Evolutionary conservation across 192 early-diverging fungal species (phyloP), one percentile per base, ranked within the genome.

Genomic region (Pilaira anomala): DNA sequence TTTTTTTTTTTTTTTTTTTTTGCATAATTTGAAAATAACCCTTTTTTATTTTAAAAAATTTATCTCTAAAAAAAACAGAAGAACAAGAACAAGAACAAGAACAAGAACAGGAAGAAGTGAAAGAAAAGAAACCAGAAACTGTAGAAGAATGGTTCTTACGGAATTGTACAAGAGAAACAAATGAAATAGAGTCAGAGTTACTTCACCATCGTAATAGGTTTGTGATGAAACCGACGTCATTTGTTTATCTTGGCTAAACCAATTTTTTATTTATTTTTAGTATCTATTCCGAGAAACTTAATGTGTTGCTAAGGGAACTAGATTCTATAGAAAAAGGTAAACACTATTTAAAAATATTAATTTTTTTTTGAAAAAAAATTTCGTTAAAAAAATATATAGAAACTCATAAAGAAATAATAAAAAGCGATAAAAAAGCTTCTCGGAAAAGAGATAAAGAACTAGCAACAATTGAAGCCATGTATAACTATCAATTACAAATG

Each of bases 171-270:
- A 39, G 33, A 42, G 39, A 58, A 25, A 22, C 24, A 13, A 39
- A 58, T 24, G 22, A 58, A 21, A 58, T 58, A 21, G 56, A 58
- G 22, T 24, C n/a, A 25, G 56, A 58, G 9, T 4, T 58, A 5
- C 11, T 42, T 14, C 36, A 41, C 13, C 40, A 42, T 39, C 29
- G 22, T 41, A 42, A 42, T 6, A 58, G 56, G 56, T 5, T 36
- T 30, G 18, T 3, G n/a, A 36, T 21, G 7, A 19, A 11, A 36
- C 4, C 22, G 2, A 54, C 9, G n/a, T 19, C 18, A 7, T 8
- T 36, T 26, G 49, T 18, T 22, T n/a, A 30, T 36, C 30, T 33
- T 19, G 11, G n/a, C 29, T 36, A 18, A 46, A 58, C 8, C 41
- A 14, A 25, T 57, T 40, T 41, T 41, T n/a, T 33, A 13, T 22